phyloP scores from a whole-genome alignment of 139 green algal genomes.

The Chara braunii region DNA sequence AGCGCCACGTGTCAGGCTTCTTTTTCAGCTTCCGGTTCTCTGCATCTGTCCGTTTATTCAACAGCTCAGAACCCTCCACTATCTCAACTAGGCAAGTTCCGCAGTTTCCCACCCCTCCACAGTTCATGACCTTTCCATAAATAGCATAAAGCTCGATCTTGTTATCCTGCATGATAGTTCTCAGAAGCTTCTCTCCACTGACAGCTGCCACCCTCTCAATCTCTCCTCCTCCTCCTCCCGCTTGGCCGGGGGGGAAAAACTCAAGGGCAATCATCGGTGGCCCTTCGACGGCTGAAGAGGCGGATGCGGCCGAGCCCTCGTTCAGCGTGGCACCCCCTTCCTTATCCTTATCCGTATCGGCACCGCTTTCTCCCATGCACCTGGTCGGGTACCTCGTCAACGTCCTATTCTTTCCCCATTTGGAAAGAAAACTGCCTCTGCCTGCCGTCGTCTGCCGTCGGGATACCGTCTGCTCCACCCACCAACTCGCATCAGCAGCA shows the following conservation, averaged over 20 bases:
- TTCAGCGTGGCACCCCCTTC: too few species aligned
- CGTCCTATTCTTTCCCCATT: too few species aligned
- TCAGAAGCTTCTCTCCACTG: background rate
- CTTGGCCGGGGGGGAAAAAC: too few species aligned
- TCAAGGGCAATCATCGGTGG: background rate
- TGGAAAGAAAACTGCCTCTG: too few species aligned
- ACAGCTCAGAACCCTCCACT: background rate
- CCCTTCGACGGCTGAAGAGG: background rate
- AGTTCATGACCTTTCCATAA: conserved; percentile 1
- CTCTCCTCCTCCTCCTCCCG: too few species aligned
- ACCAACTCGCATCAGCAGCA: too few species aligned
- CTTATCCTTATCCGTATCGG: too few species aligned
- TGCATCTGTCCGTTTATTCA: background rate
- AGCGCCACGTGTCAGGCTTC: background rate
- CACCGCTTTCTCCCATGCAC: too few species aligned
- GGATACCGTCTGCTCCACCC: too few species aligned
- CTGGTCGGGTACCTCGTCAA: too few species aligned
- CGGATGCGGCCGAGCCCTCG: background rate
- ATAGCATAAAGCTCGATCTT: background rate
- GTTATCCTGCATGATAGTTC: background rate
- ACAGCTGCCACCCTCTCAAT: background rate
- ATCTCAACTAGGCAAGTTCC: background rate
- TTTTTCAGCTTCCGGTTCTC: background rate
- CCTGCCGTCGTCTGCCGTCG: too few species aligned
- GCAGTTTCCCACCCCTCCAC: background rate